phyloP scores from a whole-genome alignment of 148 eudicot species.

The Cornus florida region DNA sequence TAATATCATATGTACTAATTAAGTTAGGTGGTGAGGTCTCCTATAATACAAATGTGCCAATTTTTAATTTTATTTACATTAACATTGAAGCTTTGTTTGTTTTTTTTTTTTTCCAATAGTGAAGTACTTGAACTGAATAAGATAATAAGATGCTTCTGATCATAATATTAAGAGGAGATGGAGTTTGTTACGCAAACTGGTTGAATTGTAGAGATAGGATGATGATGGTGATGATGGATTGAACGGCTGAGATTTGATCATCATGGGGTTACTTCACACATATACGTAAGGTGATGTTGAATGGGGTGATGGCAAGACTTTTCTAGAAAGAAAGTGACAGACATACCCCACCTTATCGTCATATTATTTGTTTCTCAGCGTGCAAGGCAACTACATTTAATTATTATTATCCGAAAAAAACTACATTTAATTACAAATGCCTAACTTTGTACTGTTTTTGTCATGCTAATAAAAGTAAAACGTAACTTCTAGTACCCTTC shows the following conservation, averaged over 20 bases:
- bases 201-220: neutral
- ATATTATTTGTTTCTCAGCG: neutral
- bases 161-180: too few species aligned
- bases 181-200: neutral
- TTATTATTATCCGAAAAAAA: too few species aligned
- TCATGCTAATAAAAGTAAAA: neutral
- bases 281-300: neutral
- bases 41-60: too few species aligned
- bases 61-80: too few species aligned
- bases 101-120: too few species aligned
- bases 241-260: neutral
- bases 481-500: neutral
- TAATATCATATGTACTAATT: too few species aligned
- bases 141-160: too few species aligned
- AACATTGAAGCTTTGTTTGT: too few species aligned
- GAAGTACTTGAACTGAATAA: too few species aligned
- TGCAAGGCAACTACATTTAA: neutral
- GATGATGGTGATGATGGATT: neutral
- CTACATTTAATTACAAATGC: neutral
- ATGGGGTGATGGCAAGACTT: neutral
- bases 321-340: neutral
- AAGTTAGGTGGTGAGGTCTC: too few species aligned
- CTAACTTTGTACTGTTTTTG: too few species aligned
- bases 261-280: neutral
- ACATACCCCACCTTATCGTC: too few species aligned